Percentiles rank a stretch among this genome's conserved stretches.
These are phyloP conservation scores for Trichosporon faecale DNA, from an alignment of 1,284 basidiomycete species.

Conservation along the genomic window DNA sequence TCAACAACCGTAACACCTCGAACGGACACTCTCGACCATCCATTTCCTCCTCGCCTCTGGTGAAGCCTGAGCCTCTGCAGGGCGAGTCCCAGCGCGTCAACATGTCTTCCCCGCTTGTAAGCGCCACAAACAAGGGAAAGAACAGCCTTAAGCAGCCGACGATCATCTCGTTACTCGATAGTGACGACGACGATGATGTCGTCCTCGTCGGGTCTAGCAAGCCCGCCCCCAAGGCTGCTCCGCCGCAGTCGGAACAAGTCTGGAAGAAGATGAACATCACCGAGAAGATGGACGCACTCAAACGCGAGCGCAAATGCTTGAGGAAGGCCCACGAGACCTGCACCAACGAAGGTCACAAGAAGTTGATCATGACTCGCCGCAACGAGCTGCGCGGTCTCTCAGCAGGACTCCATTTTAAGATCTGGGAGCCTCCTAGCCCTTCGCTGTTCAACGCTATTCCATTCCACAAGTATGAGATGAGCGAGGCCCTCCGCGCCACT, in stretches of 20 bases:
- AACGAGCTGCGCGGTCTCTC: neutral
- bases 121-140: neutral
- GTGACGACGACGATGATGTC: conserved; percentile 19
- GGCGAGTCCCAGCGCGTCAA: conserved; percentile 3
- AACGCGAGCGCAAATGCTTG: conserved; percentile 7
- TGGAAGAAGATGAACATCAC: conserved; percentile 15
- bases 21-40: too few species aligned
- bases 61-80: neutral
- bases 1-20: neutral
- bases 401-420: neutral
- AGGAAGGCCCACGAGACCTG: neutral
- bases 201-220: conserved; percentile 9
- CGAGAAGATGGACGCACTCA: conserved; percentile 12
- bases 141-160: neutral
- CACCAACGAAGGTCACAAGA: neutral
- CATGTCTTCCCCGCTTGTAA: neutral
- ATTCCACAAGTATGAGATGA: conserved; percentile 3
- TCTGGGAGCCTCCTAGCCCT: conserved; percentile 1
- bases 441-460: conserved; percentile 1
- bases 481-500: neutral
- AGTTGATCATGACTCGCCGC: neutral
- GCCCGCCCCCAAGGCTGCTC: neutral
- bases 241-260: neutral
- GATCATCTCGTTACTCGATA: conserved; percentile 6
- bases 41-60: neutral